These are phyloP conservation scores for Rhizoctonia solani DNA, from an alignment of 1,284 basidiomycete species.

Conservation along the genomic window DNA sequence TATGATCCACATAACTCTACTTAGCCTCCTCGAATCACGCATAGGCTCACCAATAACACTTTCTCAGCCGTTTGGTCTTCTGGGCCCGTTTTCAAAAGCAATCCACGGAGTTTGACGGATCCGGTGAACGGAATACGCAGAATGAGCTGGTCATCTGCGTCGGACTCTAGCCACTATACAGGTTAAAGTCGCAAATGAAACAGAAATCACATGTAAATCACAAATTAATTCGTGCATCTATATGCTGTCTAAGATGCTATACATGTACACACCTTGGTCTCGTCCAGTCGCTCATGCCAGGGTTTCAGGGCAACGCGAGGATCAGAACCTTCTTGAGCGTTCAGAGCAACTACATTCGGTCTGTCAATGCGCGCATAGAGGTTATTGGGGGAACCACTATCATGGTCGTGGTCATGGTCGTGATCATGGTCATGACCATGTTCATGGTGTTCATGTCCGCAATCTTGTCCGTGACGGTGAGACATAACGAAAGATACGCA, in stretches of 20 bases:
- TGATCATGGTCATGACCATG: conserved; percentile 53
- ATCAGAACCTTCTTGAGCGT: conserved; percentile 54
- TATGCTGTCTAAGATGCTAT: not conserved
- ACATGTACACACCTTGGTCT: conserved; percentile 55
- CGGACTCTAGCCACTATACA: conserved; percentile 71
- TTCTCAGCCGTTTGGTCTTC: conserved; percentile 69
- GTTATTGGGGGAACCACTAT: conserved; percentile 57
- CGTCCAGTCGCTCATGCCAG: conserved; percentile 70
- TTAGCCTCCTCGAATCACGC: conserved; percentile 1
- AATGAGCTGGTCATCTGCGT: conserved; percentile 75
- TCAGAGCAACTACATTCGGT: conserved; percentile 70
- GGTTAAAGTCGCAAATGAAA: conserved; percentile 22
- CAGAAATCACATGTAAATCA: conserved; percentile 21
- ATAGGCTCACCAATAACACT: conserved; percentile 59
- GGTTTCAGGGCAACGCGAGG: conserved; percentile 66
- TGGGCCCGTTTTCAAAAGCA: conserved; percentile 76
- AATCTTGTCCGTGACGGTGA: conserved; percentile 59
- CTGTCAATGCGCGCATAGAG: conserved; percentile 71
- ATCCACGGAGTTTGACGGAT: conserved; percentile 71
- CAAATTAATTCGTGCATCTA: too few species aligned
- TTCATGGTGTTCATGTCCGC: conserved; percentile 53
- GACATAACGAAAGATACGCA: conserved; percentile 45
- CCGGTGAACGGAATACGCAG: conserved; percentile 80
- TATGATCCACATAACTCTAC: conserved; percentile 43
- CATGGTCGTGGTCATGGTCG: conserved; percentile 51